Conservation (phyloP, 306 rosid genomes). For the Malus asiatica region DNA sequence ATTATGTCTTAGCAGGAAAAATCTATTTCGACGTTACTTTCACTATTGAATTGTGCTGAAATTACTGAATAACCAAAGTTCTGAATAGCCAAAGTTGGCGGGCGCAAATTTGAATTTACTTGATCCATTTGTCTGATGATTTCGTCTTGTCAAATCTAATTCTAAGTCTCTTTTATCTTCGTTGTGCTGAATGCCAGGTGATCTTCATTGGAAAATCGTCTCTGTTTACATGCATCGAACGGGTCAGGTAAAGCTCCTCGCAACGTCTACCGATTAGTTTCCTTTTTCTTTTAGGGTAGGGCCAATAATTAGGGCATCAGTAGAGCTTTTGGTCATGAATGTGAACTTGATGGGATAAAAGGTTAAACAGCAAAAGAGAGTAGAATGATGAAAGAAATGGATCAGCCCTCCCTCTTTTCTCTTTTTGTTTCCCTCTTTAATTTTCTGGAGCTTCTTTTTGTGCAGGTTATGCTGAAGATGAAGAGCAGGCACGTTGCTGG, state of each 20-base stretch:
- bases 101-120: neutral
- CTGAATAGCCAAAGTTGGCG: neutral
- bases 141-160: neutral
- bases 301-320: constrained; percentile 46
- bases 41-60: neutral
- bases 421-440: constrained; percentile 24
- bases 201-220: constrained; percentile 94
- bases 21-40: neutral
- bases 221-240: constrained; percentile 70
- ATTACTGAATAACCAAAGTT: neutral
- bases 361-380: constrained; percentile 21
- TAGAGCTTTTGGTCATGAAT: constrained; percentile 26
- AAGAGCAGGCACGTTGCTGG: constrained; percentile 99
- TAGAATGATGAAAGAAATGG: constrained; percentile 35
- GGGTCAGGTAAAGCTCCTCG: constrained; percentile 53
- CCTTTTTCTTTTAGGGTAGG: neutral
- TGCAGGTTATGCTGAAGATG: constrained; percentile 94
- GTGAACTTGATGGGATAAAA: constrained; percentile 30
- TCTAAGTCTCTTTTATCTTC: neutral
- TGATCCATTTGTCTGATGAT: neutral
- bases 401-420: constrained; percentile 22
- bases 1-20: neutral
- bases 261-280: neutral
- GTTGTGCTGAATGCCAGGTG: constrained; percentile 46
- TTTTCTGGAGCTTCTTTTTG: constrained; percentile 34